Evolutionary conservation across 768 basidiomycete genomes (phyloP).

Genomic region (Trametes sanguinea): DNA sequence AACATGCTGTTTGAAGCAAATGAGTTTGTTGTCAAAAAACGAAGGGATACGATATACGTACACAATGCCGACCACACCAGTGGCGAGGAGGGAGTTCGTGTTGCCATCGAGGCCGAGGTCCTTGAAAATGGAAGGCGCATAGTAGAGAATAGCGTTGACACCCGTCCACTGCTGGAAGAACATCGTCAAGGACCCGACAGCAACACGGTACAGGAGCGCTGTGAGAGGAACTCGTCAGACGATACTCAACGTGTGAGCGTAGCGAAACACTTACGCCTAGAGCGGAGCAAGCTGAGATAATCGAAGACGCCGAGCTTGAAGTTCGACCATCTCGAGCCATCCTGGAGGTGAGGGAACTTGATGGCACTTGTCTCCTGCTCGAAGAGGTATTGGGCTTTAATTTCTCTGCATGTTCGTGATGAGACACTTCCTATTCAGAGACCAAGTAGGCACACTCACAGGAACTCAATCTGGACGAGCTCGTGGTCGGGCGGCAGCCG

Average conservation of each 20-base stretch:
- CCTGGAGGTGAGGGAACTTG: slow-evolving; percentile 65
- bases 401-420: slow-evolving; percentile 47
- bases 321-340: slow-evolving; percentile 55
- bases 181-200: slow-evolving; percentile 66
- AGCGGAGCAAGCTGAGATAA: slow-evolving; percentile 62
- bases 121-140: slow-evolving; percentile 71
- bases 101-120: slow-evolving; percentile 62
- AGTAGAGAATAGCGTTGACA: slow-evolving; percentile 75
- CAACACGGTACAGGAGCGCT: slow-evolving; percentile 65
- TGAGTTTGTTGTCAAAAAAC: not conserved
- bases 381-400: slow-evolving; percentile 72
- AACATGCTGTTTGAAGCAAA: slow-evolving; percentile 53
- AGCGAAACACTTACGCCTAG: slow-evolving; percentile 39
- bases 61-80: slow-evolving; percentile 80
- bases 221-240: not conserved
- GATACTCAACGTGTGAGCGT: not conserved
- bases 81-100: slow-evolving; percentile 56
- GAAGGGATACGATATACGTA: slow-evolving; percentile 37
- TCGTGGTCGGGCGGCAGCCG: slow-evolving; percentile 56
- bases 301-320: slow-evolving; percentile 62
- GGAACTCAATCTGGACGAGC: slow-evolving; percentile 70
- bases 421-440: not conserved
- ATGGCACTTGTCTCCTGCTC: slow-evolving; percentile 63
- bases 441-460: slow-evolving; percentile 44
- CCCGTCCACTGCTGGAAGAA: slow-evolving; percentile 88